phyloP scores from a whole-genome alignment of 2,329 filamentous ascomycete species.

The Arachnomyces sp. region DNA sequence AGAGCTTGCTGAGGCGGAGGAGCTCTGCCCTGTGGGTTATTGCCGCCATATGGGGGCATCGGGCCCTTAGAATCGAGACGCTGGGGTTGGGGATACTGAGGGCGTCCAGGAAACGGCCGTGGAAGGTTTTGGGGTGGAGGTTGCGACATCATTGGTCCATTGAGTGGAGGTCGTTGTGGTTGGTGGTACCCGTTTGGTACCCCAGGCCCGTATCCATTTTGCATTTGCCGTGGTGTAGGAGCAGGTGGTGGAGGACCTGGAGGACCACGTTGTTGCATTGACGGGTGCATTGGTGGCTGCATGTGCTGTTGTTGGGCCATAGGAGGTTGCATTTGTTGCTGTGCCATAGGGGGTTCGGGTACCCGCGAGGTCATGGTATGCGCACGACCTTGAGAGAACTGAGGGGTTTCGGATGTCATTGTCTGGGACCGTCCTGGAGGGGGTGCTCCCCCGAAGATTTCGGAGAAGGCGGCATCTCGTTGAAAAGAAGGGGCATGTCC shows the following conservation, averaged over 20 bases:
- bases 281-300: too few species aligned
- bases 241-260: conserved; percentile 14
- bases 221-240: conserved; percentile 34
- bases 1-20: conserved; percentile 59
- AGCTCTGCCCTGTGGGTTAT: conserved; percentile 51
- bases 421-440: conserved; percentile 81
- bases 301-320: conserved; percentile 23
- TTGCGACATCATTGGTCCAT: conserved; percentile 35
- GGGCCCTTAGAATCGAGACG: conserved; percentile 56
- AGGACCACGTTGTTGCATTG: not conserved
- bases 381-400: conserved; percentile 60
- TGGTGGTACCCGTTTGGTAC: conserved; percentile 33
- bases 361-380: conserved; percentile 64
- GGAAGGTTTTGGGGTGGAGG: conserved; percentile 53
- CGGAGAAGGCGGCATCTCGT: conserved; percentile 90
- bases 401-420: conserved; percentile 73
- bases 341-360: conserved; percentile 22
- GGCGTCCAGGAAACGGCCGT: conserved; percentile 56
- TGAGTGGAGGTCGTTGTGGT: conserved; percentile 12
- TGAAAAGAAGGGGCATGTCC: conserved; percentile 52
- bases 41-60: conserved; percentile 50
- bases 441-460: conserved; percentile 85
- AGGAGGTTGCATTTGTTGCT: conserved; percentile 33
- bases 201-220: conserved; percentile 36
- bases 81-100: conserved; percentile 65